These are phyloP conservation scores for Auxenochlorella pyrenoidosa DNA, from an alignment of 139 green algal species.

Conservation along the genomic window DNA sequence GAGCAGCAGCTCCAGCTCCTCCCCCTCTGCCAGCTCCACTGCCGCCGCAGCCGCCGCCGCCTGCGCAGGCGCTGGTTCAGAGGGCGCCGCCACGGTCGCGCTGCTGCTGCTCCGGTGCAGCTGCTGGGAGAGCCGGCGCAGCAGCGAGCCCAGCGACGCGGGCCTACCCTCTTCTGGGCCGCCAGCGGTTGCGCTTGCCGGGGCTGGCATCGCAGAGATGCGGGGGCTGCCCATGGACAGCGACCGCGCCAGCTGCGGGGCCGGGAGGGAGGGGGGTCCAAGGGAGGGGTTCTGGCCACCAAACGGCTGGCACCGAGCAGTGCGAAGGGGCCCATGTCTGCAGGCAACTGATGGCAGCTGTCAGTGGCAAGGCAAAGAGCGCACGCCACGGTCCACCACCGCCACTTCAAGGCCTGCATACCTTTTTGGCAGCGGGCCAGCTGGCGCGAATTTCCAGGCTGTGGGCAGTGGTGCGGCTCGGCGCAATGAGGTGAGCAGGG, in stretches of 20 bases:
- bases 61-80: background rate
- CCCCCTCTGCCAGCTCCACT: background rate
- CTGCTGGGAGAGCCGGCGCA: background rate
- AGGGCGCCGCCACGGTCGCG: too few relatives aligned
- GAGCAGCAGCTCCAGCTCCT: background rate
- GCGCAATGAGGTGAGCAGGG: slow-evolving; percentile 5
- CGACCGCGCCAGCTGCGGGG: too few relatives aligned
- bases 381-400: background rate
- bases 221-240: slow-evolving; percentile 1
- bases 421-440: background rate
- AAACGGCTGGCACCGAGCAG: too few relatives aligned
- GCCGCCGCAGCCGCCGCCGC: background rate
- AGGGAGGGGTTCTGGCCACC: background rate
- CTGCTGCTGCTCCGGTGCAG: background rate
- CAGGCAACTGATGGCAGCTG: background rate
- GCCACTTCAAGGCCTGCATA: background rate
- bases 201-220: background rate
- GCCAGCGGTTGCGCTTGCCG: background rate
- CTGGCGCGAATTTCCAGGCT: background rate
- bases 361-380: background rate
- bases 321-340: background rate
- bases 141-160: background rate
- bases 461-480: background rate
- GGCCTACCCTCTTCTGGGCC: background rate
- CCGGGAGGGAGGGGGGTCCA: too few relatives aligned